Conservation (phyloP, 1,284 basidiomycete species). For the Waitea zeae region DNA sequence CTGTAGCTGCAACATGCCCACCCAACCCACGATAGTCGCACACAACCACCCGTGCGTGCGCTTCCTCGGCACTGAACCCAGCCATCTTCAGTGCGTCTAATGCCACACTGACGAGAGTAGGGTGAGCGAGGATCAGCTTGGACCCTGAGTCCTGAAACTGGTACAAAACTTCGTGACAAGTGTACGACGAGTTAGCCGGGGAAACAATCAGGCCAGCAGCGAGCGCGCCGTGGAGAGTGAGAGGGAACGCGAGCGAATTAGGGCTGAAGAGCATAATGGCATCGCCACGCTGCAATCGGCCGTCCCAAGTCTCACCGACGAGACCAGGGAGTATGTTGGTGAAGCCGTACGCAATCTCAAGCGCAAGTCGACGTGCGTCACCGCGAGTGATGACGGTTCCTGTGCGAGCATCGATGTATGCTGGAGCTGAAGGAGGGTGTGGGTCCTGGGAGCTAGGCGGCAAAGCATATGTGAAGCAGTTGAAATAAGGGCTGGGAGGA, state of each 20-base stretch:
- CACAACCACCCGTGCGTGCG: too few species aligned
- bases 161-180: too few species aligned
- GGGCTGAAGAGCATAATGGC: conserved; percentile 20
- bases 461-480: too few species aligned
- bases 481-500: too few species aligned
- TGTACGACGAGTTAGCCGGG: conserved; percentile 19
- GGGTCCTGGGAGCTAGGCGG: too few species aligned
- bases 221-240: conserved; percentile 19
- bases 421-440: conserved; percentile 18
- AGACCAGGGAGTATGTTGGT: conserved; percentile 5
- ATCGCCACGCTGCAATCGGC: conserved; percentile 18
- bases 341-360: conserved; percentile 38
- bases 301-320: conserved; percentile 5
- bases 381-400: conserved; percentile 38
- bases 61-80: too few species aligned
- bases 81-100: too few species aligned
- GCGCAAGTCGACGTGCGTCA: conserved; percentile 32
- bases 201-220: conserved; percentile 17
- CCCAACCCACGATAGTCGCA: too few species aligned
- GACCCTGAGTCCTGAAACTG: too few species aligned
- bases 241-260: conserved; percentile 27
- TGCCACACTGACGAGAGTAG: too few species aligned
- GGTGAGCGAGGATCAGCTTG: too few species aligned
- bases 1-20: too few species aligned
- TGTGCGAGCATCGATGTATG: conserved; percentile 51